Evolutionary conservation across 805 yeast species (phyloP).

Genomic region (Wickerhamomyces strasburgensis): DNA sequence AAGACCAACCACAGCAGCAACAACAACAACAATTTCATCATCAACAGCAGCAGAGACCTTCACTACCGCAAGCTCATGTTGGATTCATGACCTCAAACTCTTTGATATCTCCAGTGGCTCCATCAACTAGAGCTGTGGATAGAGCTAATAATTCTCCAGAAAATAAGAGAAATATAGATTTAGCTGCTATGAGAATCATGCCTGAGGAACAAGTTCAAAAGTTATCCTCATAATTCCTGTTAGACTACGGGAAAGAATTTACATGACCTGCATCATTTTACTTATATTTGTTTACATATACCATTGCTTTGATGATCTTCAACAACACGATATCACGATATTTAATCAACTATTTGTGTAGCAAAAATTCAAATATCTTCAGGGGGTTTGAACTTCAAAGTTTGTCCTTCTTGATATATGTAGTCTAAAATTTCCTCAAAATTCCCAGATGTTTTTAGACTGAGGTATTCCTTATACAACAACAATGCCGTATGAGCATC

Average conservation of each 20-base stretch:
- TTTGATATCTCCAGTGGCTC: slow-evolving; percentile 22
- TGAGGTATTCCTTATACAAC: slow-evolving; percentile 67
- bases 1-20: slow-evolving; percentile 10
- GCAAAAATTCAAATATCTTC: slow-evolving; percentile 14
- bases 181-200: slow-evolving; percentile 20
- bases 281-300: too few species aligned
- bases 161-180: slow-evolving; percentile 22
- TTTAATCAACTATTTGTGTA: too few species aligned
- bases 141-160: slow-evolving; percentile 25
- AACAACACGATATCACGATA: too few species aligned
- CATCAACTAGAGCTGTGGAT: slow-evolving; percentile 39
- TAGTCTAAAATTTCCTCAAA: slow-evolving; percentile 59
- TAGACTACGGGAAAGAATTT: background rate
- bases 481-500: slow-evolving; percentile 86
- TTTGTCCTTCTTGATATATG: slow-evolving; percentile 64
- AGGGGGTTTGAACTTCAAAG: slow-evolving; percentile 25
- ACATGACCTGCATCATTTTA: too few species aligned
- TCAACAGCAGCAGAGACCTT: slow-evolving; percentile 5
- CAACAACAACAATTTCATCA: slow-evolving; percentile 11
- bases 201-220: slow-evolving; percentile 23
- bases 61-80: background rate
- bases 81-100: background rate
- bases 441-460: slow-evolving; percentile 50
- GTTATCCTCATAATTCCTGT: slow-evolving; percentile 6
- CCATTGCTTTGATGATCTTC: too few species aligned